Conservation (phyloP, 768 basidiomycete species). For the Naganishia vaughanmartiniae region DNA sequence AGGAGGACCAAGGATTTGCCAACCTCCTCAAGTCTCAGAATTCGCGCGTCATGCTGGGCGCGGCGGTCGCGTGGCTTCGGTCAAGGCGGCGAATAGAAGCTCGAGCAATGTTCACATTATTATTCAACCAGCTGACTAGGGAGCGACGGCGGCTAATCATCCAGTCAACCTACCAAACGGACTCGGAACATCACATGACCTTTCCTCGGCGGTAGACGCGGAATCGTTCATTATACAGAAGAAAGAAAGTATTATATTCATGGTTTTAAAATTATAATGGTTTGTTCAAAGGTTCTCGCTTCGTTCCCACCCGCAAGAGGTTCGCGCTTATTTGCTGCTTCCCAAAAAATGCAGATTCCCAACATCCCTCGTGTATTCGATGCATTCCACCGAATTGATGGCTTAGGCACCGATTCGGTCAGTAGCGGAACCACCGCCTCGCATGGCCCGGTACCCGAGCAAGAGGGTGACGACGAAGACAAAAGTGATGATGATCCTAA, state of each 20-base stretch:
- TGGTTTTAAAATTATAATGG: background rate
- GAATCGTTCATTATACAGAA: background rate
- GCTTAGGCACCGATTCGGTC: conserved; percentile 37
- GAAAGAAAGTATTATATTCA: background rate
- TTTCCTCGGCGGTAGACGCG: background rate
- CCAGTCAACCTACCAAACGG: background rate
- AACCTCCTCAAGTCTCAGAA: conserved; percentile 1
- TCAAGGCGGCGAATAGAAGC: background rate
- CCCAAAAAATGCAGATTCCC: background rate
- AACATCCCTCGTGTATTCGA: conserved; percentile 5
- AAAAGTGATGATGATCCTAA: conserved; percentile 46
- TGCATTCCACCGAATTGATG: background rate
- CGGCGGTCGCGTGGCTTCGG: conserved; percentile 1
- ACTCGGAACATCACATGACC: background rate
- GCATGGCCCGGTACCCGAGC: conserved; percentile 40
- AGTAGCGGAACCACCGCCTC: conserved; percentile 37
- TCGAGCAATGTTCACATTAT: background rate
- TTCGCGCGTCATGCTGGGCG: background rate
- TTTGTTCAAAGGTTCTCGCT: background rate
- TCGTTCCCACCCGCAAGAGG: background rate
- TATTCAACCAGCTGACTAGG: background rate
- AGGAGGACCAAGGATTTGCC: background rate
- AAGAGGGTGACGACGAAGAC: conserved; percentile 41
- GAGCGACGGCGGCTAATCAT: background rate
- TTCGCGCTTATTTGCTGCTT: background rate